Base-by-base conservation (phyloP, 2,329 filamentous ascomycete genomes). In the Chrysoporthe cubensis region DNA sequence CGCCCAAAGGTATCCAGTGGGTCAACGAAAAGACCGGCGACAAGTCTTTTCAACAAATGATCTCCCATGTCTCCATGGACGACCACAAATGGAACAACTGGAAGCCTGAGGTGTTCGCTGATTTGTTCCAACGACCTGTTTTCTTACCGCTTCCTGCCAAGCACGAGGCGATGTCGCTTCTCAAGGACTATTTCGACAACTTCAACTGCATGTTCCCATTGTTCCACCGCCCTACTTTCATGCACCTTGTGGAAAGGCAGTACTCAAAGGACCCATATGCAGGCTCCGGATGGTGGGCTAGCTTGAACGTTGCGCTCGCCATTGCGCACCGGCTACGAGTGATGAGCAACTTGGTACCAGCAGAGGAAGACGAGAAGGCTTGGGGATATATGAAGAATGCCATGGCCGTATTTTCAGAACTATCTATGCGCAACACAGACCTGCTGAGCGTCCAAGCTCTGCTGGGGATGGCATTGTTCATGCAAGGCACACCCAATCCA, bases 121-220 rank as follows among this genome's bases (percentile, higher is more conserved):
- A 98, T 77, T 87, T 99, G 26, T 98, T 98, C 80, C 88, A 90
- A 64, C 89, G 94, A 48, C 90, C 90, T 18, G 86, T 97, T 40
- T 97, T 95, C 83, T 91, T 91, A 69, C 90, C 89, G 18, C 80
- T 98, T 43, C 96, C 96, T 2, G 84, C 92, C 0, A 96, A 96
- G 78, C 85, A 89, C n/a, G 94, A 97, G 80, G 93, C 94, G 0
- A 79, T 96, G 70, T 96, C 93, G 1, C 82, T 98, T 48, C 87
- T 97, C 69, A 93, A 91, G 78, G 96, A 99, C 78, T 99, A 91
- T 76, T 99, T 99, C 73, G 93, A 97, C 75, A 97, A 97, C 80
- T 98, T 99, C 85, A 99, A 99, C 82, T 96, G 93, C 87, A 95
- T 98, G 87, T 97, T 98, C 76, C 96, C 96, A 6, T 84, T 99